Evolutionary conservation across 2,329 filamentous ascomycete genomes (phyloP).

Genomic region (Colletotrichum gloeosporioides): DNA sequence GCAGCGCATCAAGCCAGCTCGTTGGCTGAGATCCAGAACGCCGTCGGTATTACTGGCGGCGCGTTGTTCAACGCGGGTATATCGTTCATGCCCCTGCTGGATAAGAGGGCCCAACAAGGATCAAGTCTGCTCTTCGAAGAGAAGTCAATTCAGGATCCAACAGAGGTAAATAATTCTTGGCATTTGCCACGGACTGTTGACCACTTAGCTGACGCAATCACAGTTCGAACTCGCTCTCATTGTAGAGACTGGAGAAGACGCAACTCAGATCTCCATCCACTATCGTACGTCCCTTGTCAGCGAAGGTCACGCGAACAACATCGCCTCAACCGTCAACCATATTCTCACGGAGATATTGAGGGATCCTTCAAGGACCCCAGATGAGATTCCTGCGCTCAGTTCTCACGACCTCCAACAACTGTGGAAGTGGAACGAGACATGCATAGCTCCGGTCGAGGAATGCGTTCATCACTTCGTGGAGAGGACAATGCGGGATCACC

Average conservation of each 20-base stretch:
- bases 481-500: neutral
- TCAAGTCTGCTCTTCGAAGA: neutral
- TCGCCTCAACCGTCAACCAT: slow-evolving; percentile 34
- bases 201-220: neutral
- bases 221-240: slow-evolving; percentile 2
- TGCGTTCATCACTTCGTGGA: slow-evolving; percentile 22
- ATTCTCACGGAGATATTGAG: neutral
- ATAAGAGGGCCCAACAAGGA: slow-evolving; percentile 25
- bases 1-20: slow-evolving; percentile 56
- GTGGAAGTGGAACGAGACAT: slow-evolving; percentile 23
- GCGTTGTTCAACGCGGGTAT: slow-evolving; percentile 37
- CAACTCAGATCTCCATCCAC: neutral
- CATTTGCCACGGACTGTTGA: neutral
- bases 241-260: neutral
- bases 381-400: slow-evolving; percentile 13
- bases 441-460: slow-evolving; percentile 20
- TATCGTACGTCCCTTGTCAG: slow-evolving; percentile 15
- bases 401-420: slow-evolving; percentile 23
- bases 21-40: slow-evolving; percentile 48
- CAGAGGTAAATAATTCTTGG: neutral
- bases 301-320: slow-evolving; percentile 32
- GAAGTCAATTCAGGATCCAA: neutral
- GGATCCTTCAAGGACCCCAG: neutral
- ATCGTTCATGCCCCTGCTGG: slow-evolving; percentile 25
- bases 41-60: slow-evolving; percentile 25